Conservation (phyloP, 192 early-diverging fungal species). For the Entomortierella lignicola region DNA sequence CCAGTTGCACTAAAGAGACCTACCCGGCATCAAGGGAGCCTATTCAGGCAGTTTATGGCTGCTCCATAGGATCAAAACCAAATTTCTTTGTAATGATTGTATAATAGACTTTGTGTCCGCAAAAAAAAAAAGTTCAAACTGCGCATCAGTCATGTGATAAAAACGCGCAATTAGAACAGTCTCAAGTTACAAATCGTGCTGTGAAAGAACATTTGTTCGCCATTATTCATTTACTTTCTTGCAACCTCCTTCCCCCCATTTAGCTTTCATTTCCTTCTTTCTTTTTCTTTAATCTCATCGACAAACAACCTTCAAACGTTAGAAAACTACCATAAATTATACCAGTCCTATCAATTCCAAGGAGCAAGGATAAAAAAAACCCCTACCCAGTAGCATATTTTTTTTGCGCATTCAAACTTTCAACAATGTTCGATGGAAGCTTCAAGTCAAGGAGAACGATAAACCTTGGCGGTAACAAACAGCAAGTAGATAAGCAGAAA, state of each 20-base stretch:
- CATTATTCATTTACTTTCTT: neutral
- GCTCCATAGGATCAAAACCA: neutral
- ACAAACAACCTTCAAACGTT: too few species aligned
- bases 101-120: too few species aligned
- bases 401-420: too few species aligned
- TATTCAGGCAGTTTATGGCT: constrained; percentile 39
- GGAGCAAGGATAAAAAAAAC: neutral
- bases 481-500: constrained; percentile 73
- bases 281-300: too few species aligned
- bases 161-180: neutral
- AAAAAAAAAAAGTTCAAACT: too few species aligned
- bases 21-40: constrained; percentile 27
- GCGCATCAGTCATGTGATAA: neutral
- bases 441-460: constrained; percentile 81
- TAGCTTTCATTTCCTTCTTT: too few species aligned
- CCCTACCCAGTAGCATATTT: neutral
- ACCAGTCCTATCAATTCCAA: neutral
- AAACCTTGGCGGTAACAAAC: constrained; percentile 81
- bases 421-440: constrained; percentile 79
- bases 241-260: too few species aligned
- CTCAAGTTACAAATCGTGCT: neutral
- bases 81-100: too few species aligned
- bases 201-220: neutral
- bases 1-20: constrained; percentile 42
- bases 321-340: too few species aligned